Percentiles rank a stretch among this genome's conserved stretches.
Conservation (phyloP, 441 rosid species). For the Gossypium lobatum region DNA sequence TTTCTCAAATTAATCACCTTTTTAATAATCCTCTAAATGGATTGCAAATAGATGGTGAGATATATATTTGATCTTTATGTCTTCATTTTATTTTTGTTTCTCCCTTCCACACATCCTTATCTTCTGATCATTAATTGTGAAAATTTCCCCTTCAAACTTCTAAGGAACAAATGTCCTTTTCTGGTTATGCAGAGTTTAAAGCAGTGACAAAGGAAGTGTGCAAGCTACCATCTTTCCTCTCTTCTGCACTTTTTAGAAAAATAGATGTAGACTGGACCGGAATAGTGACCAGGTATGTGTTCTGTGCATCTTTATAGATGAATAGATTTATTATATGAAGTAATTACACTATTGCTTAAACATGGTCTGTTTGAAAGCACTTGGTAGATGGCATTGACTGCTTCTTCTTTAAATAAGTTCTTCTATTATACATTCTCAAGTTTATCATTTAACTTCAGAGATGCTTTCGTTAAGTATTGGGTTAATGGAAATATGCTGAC, state of each 20-base stretch:
- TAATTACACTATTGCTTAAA: not conserved
- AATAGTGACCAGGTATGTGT: conserved; percentile 41
- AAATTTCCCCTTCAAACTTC: not conserved
- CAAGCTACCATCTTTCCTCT: conserved; percentile 61
- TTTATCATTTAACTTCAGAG: conserved; percentile 32
- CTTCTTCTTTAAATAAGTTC: not conserved
- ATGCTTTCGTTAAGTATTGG: conserved; percentile 59
- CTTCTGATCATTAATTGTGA: not conserved
- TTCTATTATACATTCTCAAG: conserved; percentile 4
- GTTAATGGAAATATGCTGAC: conserved; percentile 47
- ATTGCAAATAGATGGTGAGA: conserved; percentile 47
- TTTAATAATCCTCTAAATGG: conserved; percentile 46
- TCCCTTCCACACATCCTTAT: not conserved
- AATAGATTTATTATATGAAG: not conserved
- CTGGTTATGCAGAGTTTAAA: conserved; percentile 51
- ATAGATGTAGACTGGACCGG: conserved; percentile 41
- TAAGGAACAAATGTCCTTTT: conserved; percentile 6
- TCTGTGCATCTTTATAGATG: not conserved
- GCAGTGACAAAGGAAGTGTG: conserved; percentile 51
- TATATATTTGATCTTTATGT: conserved; percentile 11
- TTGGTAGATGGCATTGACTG: not conserved
- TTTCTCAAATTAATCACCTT: conserved; percentile 37
- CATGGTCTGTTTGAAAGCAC: not conserved
- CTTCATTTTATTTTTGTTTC: not conserved
- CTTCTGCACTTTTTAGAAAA: conserved; percentile 46